Evolutionary conservation across 257 asterid species (phyloP), one percentile per base, ranked within the genome.

Genomic region (Solanum chmielewskii): DNA sequence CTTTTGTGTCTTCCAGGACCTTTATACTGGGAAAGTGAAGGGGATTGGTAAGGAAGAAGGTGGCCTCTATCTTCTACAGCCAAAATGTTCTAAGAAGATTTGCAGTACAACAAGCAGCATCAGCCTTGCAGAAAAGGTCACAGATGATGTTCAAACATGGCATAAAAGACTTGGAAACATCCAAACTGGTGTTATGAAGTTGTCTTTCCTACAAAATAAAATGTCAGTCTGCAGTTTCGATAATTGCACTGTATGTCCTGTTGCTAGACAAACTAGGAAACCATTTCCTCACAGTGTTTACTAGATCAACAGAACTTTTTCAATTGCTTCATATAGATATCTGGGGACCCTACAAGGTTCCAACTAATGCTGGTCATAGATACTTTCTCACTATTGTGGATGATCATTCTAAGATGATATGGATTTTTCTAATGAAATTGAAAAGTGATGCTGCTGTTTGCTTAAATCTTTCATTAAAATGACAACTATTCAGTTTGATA

Each of bases 281-380:
- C 9, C 35, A 25, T 66, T 66, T 66, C 35, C 20, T 12, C 16
- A 11, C 0, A 66, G 35, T 11, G 29, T 9, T 9, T 27, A 11
- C 9, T 13, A 29, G 39, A 29, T 14, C 6, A 27, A 0, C 3
- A 12, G 3, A 27, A 2, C 0, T 0, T 0, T 29, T 29, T 13
- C 11, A 14, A 0, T 7, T 29, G 5, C 1, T 69, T 2, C 23
- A 69, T 13, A 16, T 69, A 69, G 10, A 68, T 10, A 68, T 68
- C 0, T 29, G 41, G 39, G 41, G 23, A 5, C 41, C 75, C 3
- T 69, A 29, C 15, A 69, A 1, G 0, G 6, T 29, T 8, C 21
- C 23, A 3, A 69, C 41, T 14, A 9, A 1, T 29, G 18, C 18
- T 14, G 76, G 42, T 14, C 11, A 69, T 29, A 69, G 13, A 4